Conservation (phyloP, 305 asterid genomes). For the Rubia peregrina region DNA sequence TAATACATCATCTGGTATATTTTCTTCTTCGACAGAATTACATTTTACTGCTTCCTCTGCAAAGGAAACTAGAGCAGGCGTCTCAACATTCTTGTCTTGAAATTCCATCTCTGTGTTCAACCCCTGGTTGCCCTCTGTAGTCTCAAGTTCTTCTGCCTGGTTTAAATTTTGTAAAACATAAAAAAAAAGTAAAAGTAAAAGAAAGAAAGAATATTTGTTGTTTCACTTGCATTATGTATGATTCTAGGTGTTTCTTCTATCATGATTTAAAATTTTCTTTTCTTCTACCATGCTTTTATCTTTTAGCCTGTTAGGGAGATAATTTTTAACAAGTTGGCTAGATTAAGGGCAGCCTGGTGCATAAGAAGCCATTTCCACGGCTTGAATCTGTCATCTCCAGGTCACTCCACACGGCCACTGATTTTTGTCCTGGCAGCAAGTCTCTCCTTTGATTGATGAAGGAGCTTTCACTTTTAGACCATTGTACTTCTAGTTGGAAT, state of each 20-base stretch:
- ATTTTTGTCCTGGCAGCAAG: too few relatives aligned
- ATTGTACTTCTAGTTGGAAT: not conserved
- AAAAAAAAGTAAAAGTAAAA: not conserved
- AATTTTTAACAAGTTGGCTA: not conserved
- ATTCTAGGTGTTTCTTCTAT: not conserved
- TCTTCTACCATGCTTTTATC: too few relatives aligned
- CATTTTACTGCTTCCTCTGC: conserved; percentile 2
- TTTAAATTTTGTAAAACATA: not conserved
- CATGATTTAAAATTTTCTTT: too few relatives aligned
- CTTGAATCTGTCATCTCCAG: too few relatives aligned
- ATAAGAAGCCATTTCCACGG: too few relatives aligned
- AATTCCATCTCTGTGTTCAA: not conserved
- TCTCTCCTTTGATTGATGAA: too few relatives aligned
- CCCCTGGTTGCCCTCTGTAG: not conserved
- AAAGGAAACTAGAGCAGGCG: not conserved
- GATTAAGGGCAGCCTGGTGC: not conserved
- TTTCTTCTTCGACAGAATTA: not conserved
- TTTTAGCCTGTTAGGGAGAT: not conserved
- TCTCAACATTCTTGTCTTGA: not conserved
- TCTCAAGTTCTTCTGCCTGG: not conserved
- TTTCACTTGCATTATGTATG: too few relatives aligned
- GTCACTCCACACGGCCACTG: too few relatives aligned
- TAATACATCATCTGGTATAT: not conserved
- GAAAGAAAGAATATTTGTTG: not conserved
- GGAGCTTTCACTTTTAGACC: not conserved